Evolutionary conservation across 371 early-diverging fungal genomes (phyloP), one percentile per base, ranked within the genome.

Genomic region (Funneliformis caledonium): DNA sequence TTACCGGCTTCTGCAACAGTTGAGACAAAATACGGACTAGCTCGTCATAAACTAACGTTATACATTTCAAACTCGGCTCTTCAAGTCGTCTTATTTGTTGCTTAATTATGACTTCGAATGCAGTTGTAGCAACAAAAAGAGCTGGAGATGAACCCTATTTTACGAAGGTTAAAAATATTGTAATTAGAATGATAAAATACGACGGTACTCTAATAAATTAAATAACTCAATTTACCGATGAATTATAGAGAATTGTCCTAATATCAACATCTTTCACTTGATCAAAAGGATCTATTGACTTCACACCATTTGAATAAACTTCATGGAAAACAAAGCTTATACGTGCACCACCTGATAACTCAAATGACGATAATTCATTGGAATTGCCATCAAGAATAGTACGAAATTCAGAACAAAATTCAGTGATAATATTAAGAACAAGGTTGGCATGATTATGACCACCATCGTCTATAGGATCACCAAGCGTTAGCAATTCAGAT

Each of bases 261-360:
- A 99, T 99, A 86, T 99, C 98, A 1, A 93, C 92, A 86, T 99
- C 99, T 83, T 98, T 97, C 83, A 97, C 93, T 82, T 97, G 96
- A 79, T 97, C 98, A 72, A 99, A 94, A 11, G 98, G 97, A 85
- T 99, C 98, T 83, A 99, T 91, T 37, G 90, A 88, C 76, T 96
- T 95, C 83, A 99, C 91, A 62, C 96, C 97, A 82, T 92, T 91
- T n/a, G 94, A 88, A 84, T 93, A 99, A 64, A 98, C 92, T 83
- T 97, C 97, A 85, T 99, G 98, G 87, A 99, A 98, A 62, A 99
- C 98, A 91, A 96, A 99, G 82, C 94, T 93, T 76, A 99, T 96
- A 83, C 99, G 94, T 4, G 99, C 99, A 82, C 99, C 99, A 80
- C 99, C 99, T 43, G 96, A 93, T 5, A 99, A 89, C 87, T 99